Conservation (phyloP, 495 filamentous ascomycete genomes). For the Cairneyella variabilis region DNA sequence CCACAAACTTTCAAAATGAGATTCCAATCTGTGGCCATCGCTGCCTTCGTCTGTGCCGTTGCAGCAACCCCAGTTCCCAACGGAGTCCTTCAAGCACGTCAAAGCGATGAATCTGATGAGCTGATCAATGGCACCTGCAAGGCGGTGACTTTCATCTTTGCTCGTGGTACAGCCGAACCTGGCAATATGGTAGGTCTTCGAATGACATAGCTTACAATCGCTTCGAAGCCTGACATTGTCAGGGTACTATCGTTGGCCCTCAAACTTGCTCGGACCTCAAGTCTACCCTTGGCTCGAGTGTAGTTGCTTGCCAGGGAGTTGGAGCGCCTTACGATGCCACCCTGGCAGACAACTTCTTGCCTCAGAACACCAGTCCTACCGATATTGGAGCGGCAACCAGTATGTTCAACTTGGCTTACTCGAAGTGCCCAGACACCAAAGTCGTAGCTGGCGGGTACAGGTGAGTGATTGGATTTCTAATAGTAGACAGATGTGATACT, state of each 20-base stretch:
- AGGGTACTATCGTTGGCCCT: slow-evolving; percentile 37
- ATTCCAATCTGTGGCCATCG: slow-evolving; percentile 1
- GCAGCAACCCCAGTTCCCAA: slow-evolving; percentile 6
- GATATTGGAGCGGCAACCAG: slow-evolving; percentile 11
- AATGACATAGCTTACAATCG: neutral
- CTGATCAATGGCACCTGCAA: slow-evolving; percentile 1
- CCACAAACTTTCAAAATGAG: slow-evolving; percentile 14
- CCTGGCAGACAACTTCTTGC: slow-evolving; percentile 35
- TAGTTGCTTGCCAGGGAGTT: slow-evolving; percentile 38
- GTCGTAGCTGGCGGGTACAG: slow-evolving; percentile 22
- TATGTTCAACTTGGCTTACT: slow-evolving; percentile 10
- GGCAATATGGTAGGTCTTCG: slow-evolving; percentile 46
- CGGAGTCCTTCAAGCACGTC: slow-evolving; percentile 4
- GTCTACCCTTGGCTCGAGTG: slow-evolving; percentile 30
- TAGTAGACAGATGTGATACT: neutral
- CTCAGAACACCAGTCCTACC: slow-evolving; percentile 12
- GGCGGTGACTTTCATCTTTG: slow-evolving; percentile 28
- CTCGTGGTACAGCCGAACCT: slow-evolving; percentile 44
- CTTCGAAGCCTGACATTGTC: neutral
- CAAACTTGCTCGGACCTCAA: slow-evolving; percentile 30
- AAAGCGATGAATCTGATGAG: slow-evolving; percentile 1
- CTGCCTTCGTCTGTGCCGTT: neutral
- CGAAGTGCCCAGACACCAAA: slow-evolving; percentile 12
- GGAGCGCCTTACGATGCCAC: slow-evolving; percentile 31
- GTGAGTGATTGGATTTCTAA: neutral